These are phyloP conservation scores for Bidens hawaiensis DNA, from an alignment of 140 eudicot genomes.

Conservation along the genomic window DNA sequence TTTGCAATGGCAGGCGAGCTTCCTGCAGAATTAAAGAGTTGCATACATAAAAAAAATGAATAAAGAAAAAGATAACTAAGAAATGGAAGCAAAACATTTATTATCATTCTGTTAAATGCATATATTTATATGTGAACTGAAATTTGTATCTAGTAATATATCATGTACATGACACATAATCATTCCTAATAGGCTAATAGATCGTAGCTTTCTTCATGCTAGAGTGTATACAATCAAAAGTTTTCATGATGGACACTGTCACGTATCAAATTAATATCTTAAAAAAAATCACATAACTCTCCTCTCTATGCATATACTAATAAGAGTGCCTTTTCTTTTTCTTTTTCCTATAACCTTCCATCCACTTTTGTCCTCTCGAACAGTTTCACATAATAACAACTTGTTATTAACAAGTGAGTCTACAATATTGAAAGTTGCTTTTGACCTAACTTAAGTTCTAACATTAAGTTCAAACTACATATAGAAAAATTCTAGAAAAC, in stretches of 20 bases:
- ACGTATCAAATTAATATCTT: not conserved
- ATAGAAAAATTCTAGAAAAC: not conserved
- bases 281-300: not conserved
- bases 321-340: not conserved
- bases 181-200: not conserved
- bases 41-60: not conserved
- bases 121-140: not conserved
- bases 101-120: conserved; percentile 11
- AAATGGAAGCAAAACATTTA: conserved; percentile 5
- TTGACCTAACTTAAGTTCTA: not conserved
- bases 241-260: not conserved
- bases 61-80: too few relatives aligned
- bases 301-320: not conserved
- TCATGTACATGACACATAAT: conserved; percentile 1
- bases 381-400: not conserved
- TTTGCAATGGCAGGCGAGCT: conserved; percentile 75
- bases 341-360: not conserved
- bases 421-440: not conserved
- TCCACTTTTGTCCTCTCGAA: not conserved
- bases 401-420: not conserved
- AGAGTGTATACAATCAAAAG: not conserved
- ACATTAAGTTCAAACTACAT: conserved; percentile 11
- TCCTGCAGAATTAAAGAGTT: conserved; percentile 53
- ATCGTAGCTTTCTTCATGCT: not conserved
- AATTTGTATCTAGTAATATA: not conserved